Percentiles rank a stretch among this genome's conserved stretches.
Evolutionary conservation across 768 basidiomycete species (phyloP).

Genomic region (Coprinopsis cinerea): DNA sequence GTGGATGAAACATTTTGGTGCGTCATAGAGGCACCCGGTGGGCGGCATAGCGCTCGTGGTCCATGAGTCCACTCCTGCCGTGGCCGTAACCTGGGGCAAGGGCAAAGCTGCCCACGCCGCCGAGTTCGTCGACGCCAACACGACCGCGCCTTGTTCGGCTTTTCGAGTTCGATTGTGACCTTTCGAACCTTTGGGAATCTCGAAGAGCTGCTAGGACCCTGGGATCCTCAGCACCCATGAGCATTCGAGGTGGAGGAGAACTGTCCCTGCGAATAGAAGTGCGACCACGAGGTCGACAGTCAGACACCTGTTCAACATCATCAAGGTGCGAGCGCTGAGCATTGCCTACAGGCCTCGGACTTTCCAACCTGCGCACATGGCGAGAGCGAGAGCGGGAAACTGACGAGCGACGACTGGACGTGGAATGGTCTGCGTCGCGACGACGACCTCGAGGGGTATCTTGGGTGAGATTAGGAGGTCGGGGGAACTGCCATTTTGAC

Average conservation of each 20-base stretch:
- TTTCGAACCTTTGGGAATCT: conserved; percentile 14
- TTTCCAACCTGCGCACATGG: conserved; percentile 20
- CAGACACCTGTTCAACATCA: conserved; percentile 37
- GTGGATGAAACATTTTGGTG: conserved; percentile 1
- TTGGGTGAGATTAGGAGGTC: conserved; percentile 25
- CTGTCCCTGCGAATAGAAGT: conserved; percentile 48
- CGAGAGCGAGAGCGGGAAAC: conserved; percentile 37
- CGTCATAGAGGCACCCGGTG: conserved; percentile 20
- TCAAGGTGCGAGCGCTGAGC: not conserved
- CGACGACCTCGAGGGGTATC: conserved; percentile 51
- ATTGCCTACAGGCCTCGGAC: conserved; percentile 8
- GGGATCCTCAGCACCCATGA: conserved; percentile 26
- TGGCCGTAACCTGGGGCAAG: conserved; percentile 57
- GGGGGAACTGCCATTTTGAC: conserved; percentile 15
- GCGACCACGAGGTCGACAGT: conserved; percentile 38
- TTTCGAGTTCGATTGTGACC: conserved; percentile 20
- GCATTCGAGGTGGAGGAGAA: conserved; percentile 53
- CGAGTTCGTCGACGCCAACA: conserved; percentile 47
- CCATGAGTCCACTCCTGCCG: conserved; percentile 59
- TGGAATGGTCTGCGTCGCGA: conserved; percentile 30
- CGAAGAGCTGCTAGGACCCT: conserved; percentile 21
- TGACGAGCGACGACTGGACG: conserved; percentile 25
- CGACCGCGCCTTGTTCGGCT: conserved; percentile 45
- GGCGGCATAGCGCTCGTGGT: conserved; percentile 27
- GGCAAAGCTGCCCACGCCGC: conserved; percentile 32